Base-by-base conservation (phyloP, 129 eudicot species). In the Lactuca sativa region DNA sequence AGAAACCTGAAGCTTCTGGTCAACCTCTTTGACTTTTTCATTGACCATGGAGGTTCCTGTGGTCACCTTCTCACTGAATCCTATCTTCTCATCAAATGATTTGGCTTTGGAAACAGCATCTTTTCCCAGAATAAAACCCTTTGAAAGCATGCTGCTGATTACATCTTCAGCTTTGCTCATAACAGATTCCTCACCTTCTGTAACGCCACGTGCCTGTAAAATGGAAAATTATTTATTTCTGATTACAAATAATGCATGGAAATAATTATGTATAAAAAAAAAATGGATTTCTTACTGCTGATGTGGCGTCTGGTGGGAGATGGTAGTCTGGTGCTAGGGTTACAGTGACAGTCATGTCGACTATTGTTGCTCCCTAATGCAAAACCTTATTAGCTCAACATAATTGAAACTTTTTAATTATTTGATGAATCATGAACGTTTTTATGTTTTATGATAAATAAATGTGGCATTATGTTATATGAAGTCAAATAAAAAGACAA, bases 311-410 rank as follows among this genome's bases (percentile, higher is more conserved):
- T 56, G 90, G 85, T 16, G 97, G 92, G 77, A 88, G 87, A 57
- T 68, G 74, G 78, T 87, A 91, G 12, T 83, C 86, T 7, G 90
- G 92, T 67, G 83, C 92, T 48, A 81, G 74, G 62, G 62, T 79
- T 21, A 91, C 82, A 43, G 83, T 78, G 57, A 91, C 92, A 8
- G 82, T 70, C 66, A 58, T 76, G 61, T 87, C 97, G 36, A 67
- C 86, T 43, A 91, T 91, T 72, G 95, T 87, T 72, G 97, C 97
- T 34, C 97, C 97, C 97, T 91, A 83, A 67, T 57, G 30, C 30
- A 25, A 25, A 25, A 25, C 30, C 30, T 0, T 25, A 25, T 25
- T 25, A 25, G 30, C 30, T 25, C 30, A 25, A 25, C 30, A 25
- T 1, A 25, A 25, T 25, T 25, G 2, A 25, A 25, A 25, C 30